Base-by-base conservation (phyloP, 1,284 basidiomycete genomes). In the Ceratobasidium sp. region DNA sequence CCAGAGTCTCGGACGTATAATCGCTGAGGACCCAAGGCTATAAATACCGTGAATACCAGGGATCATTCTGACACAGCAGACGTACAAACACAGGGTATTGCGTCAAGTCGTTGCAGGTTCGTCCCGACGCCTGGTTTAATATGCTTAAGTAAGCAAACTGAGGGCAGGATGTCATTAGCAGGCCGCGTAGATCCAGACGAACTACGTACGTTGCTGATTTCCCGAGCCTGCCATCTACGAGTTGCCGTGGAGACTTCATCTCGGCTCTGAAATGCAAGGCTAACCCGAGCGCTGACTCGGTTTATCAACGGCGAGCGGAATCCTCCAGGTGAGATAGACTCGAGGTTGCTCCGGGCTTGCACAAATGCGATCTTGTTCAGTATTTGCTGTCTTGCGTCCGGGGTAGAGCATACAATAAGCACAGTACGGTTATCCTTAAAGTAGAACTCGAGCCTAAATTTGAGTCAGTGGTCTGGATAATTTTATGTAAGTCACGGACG, bases 41-140 rank as follows among this genome's bases (percentile, higher is more conserved):
- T 5, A 68, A 50, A 0, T 50, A 45, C 29, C n/a, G n/a, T 54
- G 54, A 55, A 53, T 72, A 27, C 72, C 22, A 27, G 12, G 12
- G 52, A 54, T 57, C 22, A 53, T 15, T 57, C 29, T 22, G 49
- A 69, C 45, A 68, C 53, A 34, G 60, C 42, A 69, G 27, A 81
- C 87, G 71, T 75, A 92, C 93, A 75, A 98, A 96, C 20, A 98
- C 88, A 0, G 96, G 96, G 79, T 96, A 98, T 75, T 97, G 94
- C 0, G 95, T 97, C 6, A 96, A 92, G 79, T 98, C 93, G 75
- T 89, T 94, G 1, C 93, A 93, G 0, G 93, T 96, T n/a, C 93
- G 84, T 54, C 93, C 93, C 1, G 93, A 94, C 25, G 92, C 85
- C 77, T 96, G 93, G 73, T 96, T 96, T 58, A 96, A 80, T 70